phyloP scores from a whole-genome alignment of 306 rosid species.

The Parietaria judaica region DNA sequence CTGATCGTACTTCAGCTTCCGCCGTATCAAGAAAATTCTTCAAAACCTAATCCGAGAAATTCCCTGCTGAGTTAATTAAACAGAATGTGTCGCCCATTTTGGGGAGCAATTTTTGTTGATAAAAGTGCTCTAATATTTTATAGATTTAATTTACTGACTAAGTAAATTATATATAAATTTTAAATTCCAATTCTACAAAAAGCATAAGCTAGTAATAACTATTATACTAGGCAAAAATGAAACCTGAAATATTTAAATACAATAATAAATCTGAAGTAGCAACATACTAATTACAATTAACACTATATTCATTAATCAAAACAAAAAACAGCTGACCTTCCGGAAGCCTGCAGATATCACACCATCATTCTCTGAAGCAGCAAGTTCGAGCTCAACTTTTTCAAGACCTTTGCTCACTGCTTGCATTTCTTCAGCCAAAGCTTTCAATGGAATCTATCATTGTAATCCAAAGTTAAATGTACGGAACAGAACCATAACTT shows the following conservation, averaged over 20 bases:
- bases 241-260: neutral
- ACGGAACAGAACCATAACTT: neutral
- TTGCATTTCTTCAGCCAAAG: constrained; percentile 99
- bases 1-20: constrained; percentile 95
- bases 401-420: constrained; percentile 98
- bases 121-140: too few species aligned
- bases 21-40: constrained; percentile 80
- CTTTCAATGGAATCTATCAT: constrained; percentile 85
- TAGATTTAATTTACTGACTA: too few species aligned
- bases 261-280: neutral
- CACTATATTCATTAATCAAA: neutral
- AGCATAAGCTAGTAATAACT: neutral
- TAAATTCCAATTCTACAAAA: too few species aligned
- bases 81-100: neutral
- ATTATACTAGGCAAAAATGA: constrained; percentile 2
- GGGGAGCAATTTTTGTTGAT: neutral
- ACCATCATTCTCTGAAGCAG: constrained; percentile 85
- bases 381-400: constrained; percentile 92
- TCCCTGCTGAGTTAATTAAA: neutral
- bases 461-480: constrained; percentile 9
- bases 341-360: constrained; percentile 71
- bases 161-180: too few species aligned
- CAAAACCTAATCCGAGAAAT: constrained; percentile 58
- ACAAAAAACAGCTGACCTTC: constrained; percentile 36
- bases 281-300: neutral